A percentile compares a stretch with the other conserved stretches of the same genome.
phyloP scores from a whole-genome alignment of 371 early-diverging fungal genomes.

The Mortierella sp. region DNA sequence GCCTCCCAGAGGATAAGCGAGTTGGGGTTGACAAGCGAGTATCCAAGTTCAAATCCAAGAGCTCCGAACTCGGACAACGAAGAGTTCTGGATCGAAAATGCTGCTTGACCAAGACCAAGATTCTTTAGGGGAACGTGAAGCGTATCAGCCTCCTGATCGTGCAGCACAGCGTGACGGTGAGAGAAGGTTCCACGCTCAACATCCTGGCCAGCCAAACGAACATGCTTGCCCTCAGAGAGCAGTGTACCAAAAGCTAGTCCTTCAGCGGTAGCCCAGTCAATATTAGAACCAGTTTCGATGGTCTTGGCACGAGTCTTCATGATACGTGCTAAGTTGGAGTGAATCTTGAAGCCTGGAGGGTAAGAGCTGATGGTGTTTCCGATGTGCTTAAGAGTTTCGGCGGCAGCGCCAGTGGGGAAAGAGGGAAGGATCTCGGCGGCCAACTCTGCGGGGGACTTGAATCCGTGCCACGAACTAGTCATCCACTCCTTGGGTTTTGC shows the following conservation, averaged over 20 bases:
- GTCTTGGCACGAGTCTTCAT: slow-evolving; percentile 87
- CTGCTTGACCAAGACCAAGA: slow-evolving; percentile 85
- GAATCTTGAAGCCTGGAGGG: slow-evolving; percentile 90
- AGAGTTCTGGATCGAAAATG: slow-evolving; percentile 93
- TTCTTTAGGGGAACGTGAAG: slow-evolving; percentile 85
- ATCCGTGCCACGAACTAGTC: slow-evolving; percentile 91
- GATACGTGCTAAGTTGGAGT: slow-evolving; percentile 89
- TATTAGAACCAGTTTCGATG: slow-evolving; percentile 78
- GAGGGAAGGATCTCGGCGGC: slow-evolving; percentile 75
- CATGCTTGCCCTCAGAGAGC: slow-evolving; percentile 90
- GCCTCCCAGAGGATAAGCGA: slow-evolving; percentile 97
- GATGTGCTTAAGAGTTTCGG: slow-evolving; percentile 81
- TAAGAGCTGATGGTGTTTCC: slow-evolving; percentile 84
- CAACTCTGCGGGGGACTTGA: slow-evolving; percentile 88
- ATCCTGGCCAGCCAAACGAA: slow-evolving; percentile 96
- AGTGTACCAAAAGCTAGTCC: slow-evolving; percentile 94
- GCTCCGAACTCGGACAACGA: slow-evolving; percentile 96
- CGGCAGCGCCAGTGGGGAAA: slow-evolving; percentile 87
- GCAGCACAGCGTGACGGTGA: slow-evolving; percentile 95
- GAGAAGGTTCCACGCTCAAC: slow-evolving; percentile 99
- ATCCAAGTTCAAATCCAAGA: slow-evolving; percentile 97
- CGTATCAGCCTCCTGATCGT: slow-evolving; percentile 87
- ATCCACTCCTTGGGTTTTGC: slow-evolving; percentile 94
- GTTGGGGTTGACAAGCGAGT: slow-evolving; percentile 93
- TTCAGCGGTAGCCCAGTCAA: slow-evolving; percentile 98